phyloP scores from a whole-genome alignment of 116 monocot genomes.

The Iris pallida region DNA sequence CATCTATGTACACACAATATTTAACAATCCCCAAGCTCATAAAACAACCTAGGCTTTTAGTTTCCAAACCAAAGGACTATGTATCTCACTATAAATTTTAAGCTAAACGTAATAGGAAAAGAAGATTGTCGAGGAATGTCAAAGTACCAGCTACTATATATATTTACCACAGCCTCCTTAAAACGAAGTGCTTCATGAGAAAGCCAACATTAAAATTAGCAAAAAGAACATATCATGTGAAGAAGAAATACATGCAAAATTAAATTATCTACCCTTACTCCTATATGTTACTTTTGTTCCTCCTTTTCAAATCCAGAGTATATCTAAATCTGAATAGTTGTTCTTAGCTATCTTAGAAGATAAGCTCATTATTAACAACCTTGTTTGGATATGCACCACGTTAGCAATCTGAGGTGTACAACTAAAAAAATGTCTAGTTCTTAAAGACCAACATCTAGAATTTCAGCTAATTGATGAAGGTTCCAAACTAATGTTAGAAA shows the following conservation, averaged over 20 bases:
- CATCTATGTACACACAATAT: neutral
- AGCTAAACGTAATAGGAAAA: neutral
- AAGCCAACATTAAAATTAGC: neutral
- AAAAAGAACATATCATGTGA: neutral
- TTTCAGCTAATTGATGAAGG: neutral
- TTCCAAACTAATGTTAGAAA: neutral
- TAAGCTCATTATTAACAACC: too few relatives aligned
- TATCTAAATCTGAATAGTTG: constrained; percentile 56
- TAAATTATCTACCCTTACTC: constrained; percentile 52
- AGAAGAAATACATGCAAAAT: neutral
- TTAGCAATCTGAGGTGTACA: too few relatives aligned
- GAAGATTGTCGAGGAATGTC: neutral
- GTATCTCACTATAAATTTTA: neutral
- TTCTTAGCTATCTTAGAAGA: too few relatives aligned
- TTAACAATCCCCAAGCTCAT: neutral
- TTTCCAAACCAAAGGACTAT: too few relatives aligned
- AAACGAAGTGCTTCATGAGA: constrained; percentile 76
- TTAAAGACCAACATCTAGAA: too few relatives aligned
- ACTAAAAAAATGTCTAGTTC: too few relatives aligned
- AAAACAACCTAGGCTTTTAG: neutral
- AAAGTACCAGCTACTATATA: constrained; percentile 37
- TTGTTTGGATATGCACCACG: too few relatives aligned
- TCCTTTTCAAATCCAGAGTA: constrained; percentile 79
- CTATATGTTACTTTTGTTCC: constrained; percentile 74
- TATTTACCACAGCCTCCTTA: constrained; percentile 64